Conservation (phyloP, 805 yeast genomes). For the Pichia gijzeniarum region DNA sequence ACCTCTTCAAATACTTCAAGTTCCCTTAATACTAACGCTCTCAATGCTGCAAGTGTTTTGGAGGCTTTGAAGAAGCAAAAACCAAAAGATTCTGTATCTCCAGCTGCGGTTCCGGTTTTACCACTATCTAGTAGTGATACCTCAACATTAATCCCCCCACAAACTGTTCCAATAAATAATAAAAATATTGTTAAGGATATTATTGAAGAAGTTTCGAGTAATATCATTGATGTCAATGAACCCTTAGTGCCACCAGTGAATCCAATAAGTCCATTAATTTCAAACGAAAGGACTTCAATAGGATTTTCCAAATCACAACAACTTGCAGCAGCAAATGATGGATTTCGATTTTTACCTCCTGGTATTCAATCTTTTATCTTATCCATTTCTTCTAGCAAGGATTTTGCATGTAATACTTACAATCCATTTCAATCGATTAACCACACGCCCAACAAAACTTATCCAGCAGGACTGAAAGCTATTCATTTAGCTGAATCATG, state of each 20-base stretch:
- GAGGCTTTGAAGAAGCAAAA: conserved; percentile 32
- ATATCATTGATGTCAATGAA: no score
- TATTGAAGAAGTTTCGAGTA: no score
- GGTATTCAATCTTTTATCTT: conserved; percentile 31
- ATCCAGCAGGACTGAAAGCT: conserved; percentile 31
- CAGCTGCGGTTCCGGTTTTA: background rate
- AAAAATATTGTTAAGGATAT: no score
- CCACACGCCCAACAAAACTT: conserved; percentile 20
- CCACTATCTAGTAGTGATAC: conserved; percentile 5
- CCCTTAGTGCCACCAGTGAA: no score
- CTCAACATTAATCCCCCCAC: background rate
- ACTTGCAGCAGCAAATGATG: conserved; percentile 4
- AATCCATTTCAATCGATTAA: conserved; percentile 15
- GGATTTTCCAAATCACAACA: conserved; percentile 1
- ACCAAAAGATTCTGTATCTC: conserved; percentile 21
- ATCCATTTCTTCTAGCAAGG: conserved; percentile 23
- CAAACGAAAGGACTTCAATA: background rate
- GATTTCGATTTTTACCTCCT: conserved; percentile 30
- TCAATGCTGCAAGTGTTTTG: conserved; percentile 33
- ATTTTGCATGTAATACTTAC: conserved; percentile 14
- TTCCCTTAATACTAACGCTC: conserved; percentile 26
- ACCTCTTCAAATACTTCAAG: conserved; percentile 17
- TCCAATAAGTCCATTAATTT: background rate
- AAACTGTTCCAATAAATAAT: background rate
- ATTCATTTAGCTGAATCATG: conserved; percentile 29